phyloP scores from a whole-genome alignment of 192 early-diverging fungal species.

The Neocallimastix lanati region DNA sequence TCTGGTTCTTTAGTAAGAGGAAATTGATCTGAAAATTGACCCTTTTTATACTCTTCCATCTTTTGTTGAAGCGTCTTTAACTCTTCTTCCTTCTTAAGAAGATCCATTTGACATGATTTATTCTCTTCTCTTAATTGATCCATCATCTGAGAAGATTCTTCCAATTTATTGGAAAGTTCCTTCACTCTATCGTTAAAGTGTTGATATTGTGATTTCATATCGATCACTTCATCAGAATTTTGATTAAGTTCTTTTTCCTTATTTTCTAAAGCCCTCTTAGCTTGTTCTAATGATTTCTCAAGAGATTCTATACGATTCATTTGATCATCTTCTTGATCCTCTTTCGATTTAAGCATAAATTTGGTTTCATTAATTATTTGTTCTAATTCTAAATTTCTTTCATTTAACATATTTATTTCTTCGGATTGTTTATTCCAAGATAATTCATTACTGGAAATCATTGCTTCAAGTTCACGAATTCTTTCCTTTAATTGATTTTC shows the following conservation, averaged over 20 bases:
- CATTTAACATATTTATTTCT: neutral
- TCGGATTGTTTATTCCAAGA: neutral
- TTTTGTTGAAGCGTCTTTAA: neutral
- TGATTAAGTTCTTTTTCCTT: neutral
- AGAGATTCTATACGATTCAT: neutral
- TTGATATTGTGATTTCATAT: neutral
- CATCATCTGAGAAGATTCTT: neutral
- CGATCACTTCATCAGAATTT: neutral
- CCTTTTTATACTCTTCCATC: neutral
- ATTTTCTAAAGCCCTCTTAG: neutral
- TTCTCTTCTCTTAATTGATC: neutral
- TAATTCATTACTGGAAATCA: neutral
- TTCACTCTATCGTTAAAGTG: neutral
- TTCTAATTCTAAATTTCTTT: neutral
- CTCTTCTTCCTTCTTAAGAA: neutral
- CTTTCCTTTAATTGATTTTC: neutral
- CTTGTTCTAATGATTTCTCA: neutral
- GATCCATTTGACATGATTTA: neutral
- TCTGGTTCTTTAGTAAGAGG: neutral
- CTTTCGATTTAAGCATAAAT: neutral
- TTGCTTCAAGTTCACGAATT: neutral
- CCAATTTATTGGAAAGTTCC: neutral
- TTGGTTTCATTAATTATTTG: neutral
- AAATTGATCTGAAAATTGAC: neutral
- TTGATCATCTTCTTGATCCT: neutral